Percentiles rank a stretch among this genome's conserved stretches.
phyloP scores from a whole-genome alignment of 805 yeast species.

The Cyberlindnera amylophila region DNA sequence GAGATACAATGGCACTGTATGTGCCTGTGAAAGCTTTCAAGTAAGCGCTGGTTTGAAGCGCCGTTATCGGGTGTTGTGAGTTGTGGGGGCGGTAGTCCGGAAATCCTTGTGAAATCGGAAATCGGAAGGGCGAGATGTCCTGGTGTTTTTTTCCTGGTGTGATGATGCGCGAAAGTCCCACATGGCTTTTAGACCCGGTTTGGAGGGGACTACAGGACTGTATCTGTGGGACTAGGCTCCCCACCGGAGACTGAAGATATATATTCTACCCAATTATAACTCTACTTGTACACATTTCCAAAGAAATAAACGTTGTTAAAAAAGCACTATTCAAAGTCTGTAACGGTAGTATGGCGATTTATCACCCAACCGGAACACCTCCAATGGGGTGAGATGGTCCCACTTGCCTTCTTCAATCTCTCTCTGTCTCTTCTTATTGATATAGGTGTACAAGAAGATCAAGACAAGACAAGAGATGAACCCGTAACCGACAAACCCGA shows the following conservation, averaged over 20 bases:
- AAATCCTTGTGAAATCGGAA: background rate
- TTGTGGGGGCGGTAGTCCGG: too few relatives aligned
- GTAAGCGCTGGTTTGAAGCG: too few relatives aligned
- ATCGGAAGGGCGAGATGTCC: background rate
- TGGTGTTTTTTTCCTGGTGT: background rate
- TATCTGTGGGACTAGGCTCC: background rate
- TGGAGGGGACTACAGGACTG: too few relatives aligned
- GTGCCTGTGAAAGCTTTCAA: too few relatives aligned
- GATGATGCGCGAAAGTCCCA: background rate
- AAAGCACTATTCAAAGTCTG: constrained; percentile 9
- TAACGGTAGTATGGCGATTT: constrained; percentile 38
- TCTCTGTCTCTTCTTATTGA: constrained; percentile 25
- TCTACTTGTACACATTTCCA: too few relatives aligned
- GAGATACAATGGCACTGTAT: too few relatives aligned
- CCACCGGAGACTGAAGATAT: background rate
- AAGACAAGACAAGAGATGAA: constrained; percentile 22
- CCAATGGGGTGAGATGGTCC: constrained; percentile 25
- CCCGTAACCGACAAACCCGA: constrained; percentile 34
- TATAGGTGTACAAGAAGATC: constrained; percentile 21
- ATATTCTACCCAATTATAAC: too few relatives aligned
- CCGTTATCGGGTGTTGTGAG: too few relatives aligned
- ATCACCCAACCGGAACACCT: constrained; percentile 39
- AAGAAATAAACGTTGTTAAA: too few relatives aligned
- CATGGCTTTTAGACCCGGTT: background rate
- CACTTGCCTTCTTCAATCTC: constrained; percentile 31